Evolutionary conservation across 2,329 filamentous ascomycete genomes (phyloP).

Genomic region (Epichloe baconii): DNA sequence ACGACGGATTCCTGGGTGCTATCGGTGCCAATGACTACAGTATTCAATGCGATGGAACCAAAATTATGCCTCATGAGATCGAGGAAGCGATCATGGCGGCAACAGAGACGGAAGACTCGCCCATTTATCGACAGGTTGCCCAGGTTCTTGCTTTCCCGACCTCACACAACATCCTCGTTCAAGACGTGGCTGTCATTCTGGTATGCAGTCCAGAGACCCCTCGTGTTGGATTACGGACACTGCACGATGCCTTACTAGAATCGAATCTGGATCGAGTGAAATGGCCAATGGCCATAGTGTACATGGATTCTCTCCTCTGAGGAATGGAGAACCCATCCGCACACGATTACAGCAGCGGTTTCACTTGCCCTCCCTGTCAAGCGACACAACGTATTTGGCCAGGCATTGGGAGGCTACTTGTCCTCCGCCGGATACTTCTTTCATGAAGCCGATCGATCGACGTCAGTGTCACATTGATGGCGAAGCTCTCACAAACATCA

Average conservation of each 20-base stretch:
- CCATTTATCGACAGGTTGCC: constrained; percentile 28
- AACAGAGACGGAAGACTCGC: constrained; percentile 23
- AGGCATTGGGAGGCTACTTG: constrained; percentile 33
- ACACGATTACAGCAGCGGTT: constrained; percentile 34
- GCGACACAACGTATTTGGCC: constrained; percentile 24
- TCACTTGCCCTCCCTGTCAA: constrained; percentile 25
- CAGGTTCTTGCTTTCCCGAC: constrained; percentile 36
- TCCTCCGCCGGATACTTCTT: constrained; percentile 30
- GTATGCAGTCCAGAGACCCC: constrained; percentile 28
- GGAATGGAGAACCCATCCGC: constrained; percentile 38
- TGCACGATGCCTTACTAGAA: constrained; percentile 29
- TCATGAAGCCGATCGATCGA: constrained; percentile 24
- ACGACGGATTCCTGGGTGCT: constrained; percentile 32
- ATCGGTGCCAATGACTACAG: constrained; percentile 38
- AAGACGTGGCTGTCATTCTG: constrained; percentile 37
- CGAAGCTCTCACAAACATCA: background rate
- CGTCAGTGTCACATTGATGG: constrained; percentile 17
- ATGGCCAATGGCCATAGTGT: constrained; percentile 33
- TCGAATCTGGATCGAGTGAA: constrained; percentile 33
- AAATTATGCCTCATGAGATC: constrained; percentile 35
- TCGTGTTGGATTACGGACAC: constrained; percentile 30
- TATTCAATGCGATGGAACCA: constrained; percentile 38
- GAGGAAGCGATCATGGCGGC: constrained; percentile 35
- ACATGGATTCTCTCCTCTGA: constrained; percentile 36
- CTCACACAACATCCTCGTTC: constrained; percentile 33